Conservation (phyloP, 345 rosid genomes). For the Adansonia digitata region DNA sequence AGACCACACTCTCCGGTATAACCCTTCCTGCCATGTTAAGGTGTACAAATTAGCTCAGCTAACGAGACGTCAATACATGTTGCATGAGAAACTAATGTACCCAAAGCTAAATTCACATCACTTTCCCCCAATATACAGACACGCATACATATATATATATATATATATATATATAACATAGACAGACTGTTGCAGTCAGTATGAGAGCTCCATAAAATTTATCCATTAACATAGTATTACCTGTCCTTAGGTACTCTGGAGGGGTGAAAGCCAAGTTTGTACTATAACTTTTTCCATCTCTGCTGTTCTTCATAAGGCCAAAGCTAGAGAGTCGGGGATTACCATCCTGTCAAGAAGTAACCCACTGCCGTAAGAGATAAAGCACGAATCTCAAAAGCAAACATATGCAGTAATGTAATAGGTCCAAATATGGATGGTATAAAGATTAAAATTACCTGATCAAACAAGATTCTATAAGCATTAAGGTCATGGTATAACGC, state of each 20-base stretch:
- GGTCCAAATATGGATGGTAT: not conserved
- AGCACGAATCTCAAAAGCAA: not conserved
- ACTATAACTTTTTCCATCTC: conserved; percentile 90
- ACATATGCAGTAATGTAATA: not conserved
- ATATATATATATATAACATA: not conserved
- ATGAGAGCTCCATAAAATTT: not conserved
- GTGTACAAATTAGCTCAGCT: not conserved
- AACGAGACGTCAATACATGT: not conserved
- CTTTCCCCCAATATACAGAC: not conserved
- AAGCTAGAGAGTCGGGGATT: conserved; percentile 82
- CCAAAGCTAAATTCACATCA: not conserved
- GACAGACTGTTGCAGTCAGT: not conserved
- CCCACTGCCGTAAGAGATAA: not conserved
- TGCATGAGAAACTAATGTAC: not conserved
- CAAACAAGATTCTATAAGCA: conserved; percentile 78
- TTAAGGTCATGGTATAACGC: conserved; percentile 83
- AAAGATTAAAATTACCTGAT: conserved; percentile 40
- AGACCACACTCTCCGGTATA: conserved; percentile 76
- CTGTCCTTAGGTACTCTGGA: conserved; percentile 83
- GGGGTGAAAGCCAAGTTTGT: conserved; percentile 91
- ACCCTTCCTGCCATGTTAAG: conserved; percentile 56
- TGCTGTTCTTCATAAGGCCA: conserved; percentile 87
- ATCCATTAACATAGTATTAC: conserved; percentile 27
- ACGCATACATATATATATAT: no score
- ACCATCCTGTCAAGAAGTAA: conserved; percentile 50